A percentile compares a stretch with the other conserved stretches of the same genome.
Conservation (phyloP, 805 yeast species). For the Phaffomyces antillensis region DNA sequence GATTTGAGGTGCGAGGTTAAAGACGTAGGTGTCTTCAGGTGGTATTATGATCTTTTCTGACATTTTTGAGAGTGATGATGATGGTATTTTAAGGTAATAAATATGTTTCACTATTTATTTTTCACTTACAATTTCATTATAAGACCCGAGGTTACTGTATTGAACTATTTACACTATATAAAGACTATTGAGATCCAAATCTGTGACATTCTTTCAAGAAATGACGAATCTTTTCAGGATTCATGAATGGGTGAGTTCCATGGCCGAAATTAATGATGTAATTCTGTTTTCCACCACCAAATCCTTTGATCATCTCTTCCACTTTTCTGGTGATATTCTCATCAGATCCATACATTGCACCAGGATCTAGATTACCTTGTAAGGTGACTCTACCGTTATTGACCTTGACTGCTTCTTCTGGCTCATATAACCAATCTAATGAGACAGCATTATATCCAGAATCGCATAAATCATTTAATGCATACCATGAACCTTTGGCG, state of each 20-base stretch:
- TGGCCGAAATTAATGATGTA: slow-evolving; percentile 96
- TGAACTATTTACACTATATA: not conserved
- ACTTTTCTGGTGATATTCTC: slow-evolving; percentile 77
- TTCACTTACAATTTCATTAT: not conserved
- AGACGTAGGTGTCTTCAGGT: slow-evolving; percentile 40
- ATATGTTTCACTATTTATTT: too few relatives aligned
- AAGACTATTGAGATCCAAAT: slow-evolving; percentile 44
- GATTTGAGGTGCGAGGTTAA: slow-evolving; percentile 34
- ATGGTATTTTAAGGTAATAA: not conserved
- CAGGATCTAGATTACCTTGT: slow-evolving; percentile 96
- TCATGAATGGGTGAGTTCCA: slow-evolving; percentile 97
- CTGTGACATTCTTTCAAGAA: slow-evolving; percentile 86
- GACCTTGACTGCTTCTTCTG: slow-evolving; percentile 73
- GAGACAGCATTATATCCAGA: slow-evolving; percentile 85
- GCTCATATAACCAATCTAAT: slow-evolving; percentile 85
- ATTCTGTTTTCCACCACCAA: slow-evolving; percentile 88
- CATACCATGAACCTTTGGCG: slow-evolving; percentile 97
- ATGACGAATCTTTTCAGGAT: slow-evolving; percentile 79
- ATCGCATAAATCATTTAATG: slow-evolving; percentile 75
- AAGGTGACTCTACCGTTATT: slow-evolving; percentile 71
- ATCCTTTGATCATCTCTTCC: slow-evolving; percentile 80
- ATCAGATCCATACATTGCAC: slow-evolving; percentile 83
- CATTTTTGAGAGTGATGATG: not conserved
- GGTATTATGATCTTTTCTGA: not conserved
- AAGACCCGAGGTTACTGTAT: not conserved